Evolutionary conservation across 2,329 filamentous ascomycete species (phyloP), one percentile per base, ranked within the genome.

Genomic region (Aspergillus costaricaensis): DNA sequence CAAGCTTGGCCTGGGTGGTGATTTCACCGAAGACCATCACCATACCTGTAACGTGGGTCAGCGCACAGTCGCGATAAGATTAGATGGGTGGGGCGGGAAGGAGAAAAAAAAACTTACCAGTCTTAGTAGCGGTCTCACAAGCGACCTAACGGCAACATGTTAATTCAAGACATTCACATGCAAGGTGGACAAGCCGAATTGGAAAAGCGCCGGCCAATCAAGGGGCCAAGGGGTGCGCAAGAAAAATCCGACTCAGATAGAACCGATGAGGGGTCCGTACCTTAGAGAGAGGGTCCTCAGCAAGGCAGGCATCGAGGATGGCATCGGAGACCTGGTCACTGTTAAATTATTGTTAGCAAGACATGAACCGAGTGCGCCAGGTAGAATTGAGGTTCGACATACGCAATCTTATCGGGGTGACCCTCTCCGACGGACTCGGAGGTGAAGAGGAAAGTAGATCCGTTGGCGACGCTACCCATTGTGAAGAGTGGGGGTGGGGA

Each of bases 81-180:
- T 44, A 58, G 41, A 47, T 49, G 36, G 54, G 47, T 27, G 14
- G 44, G 25, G 44, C 32, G 32, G 32, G 32, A 14, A 36, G 5
- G 12, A 36, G 12, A 36, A 36, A 36, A 15, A 41, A 59, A 25
- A 65, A 70, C 74, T 61, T 91, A 81, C 95, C 95, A 71, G 95
- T 99, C 91, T 99, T 99, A 84, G 95, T 96, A 75, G 95, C 95
- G 70, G 94, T 97, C 86, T 99, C 95, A 82, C 95, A 99, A 79
- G 95, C 95, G 72, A 98, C 86, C 83, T 80, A 64, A 55, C 52
- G 55, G 53, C 27, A 58, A 19, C 52, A 41, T 49, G 59, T 66
- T 63, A 63, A 62, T 57, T 8, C 49, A 62, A 50, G 36, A 30
- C 57, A 61, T 58, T 41, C 52, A 60, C 23, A 30, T 36, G 50